phyloP scores from a whole-genome alignment of 2,329 filamentous ascomycete genomes.

The Neofusicoccum ribis region DNA sequence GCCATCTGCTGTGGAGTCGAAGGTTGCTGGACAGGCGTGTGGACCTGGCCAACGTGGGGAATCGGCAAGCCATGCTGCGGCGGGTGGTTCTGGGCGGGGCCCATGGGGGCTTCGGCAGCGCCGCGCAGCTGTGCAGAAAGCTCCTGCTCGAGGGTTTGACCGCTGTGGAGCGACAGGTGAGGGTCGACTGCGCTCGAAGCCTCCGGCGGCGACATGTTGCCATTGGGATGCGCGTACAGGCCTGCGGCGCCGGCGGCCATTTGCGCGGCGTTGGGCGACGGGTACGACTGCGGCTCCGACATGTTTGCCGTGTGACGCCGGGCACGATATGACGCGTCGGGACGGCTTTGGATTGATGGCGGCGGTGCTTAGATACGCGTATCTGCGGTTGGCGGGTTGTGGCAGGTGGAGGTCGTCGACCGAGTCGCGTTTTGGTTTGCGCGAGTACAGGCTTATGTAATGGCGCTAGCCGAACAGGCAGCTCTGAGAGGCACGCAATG shows the following conservation, averaged over 20 bases:
- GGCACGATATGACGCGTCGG: conserved; percentile 25
- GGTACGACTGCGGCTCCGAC: conserved; percentile 27
- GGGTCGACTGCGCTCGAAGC: conserved; percentile 17
- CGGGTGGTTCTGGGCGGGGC: conserved; percentile 29
- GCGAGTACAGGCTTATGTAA: conserved; percentile 20
- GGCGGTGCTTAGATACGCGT: conserved; percentile 22
- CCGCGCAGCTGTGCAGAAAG: conserved; percentile 36
- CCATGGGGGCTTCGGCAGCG: conserved; percentile 32
- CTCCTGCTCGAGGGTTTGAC: conserved; percentile 35
- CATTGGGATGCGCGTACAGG: conserved; percentile 39
- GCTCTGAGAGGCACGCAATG: conserved; percentile 12
- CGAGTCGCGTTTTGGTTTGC: conserved; percentile 19
- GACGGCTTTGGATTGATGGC: conserved; percentile 19
- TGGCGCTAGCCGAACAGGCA: conserved; percentile 20
- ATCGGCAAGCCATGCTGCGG: conserved; percentile 31
- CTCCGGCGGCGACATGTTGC: conserved; percentile 27
- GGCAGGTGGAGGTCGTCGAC: conserved; percentile 25
- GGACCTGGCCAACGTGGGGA: conserved; percentile 36
- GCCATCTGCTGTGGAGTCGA: conserved; percentile 43
- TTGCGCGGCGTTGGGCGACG: conserved; percentile 34
- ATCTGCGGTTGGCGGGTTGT: conserved; percentile 24
- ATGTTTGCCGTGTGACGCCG: conserved; percentile 29
- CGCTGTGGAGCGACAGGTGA: conserved; percentile 26
- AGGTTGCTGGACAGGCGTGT: conserved; percentile 35
- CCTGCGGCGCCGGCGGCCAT: conserved; percentile 32